These are phyloP conservation scores for Fistulifera solaris DNA, from an alignment of 108 stramenopile species.

Conservation along the genomic window DNA sequence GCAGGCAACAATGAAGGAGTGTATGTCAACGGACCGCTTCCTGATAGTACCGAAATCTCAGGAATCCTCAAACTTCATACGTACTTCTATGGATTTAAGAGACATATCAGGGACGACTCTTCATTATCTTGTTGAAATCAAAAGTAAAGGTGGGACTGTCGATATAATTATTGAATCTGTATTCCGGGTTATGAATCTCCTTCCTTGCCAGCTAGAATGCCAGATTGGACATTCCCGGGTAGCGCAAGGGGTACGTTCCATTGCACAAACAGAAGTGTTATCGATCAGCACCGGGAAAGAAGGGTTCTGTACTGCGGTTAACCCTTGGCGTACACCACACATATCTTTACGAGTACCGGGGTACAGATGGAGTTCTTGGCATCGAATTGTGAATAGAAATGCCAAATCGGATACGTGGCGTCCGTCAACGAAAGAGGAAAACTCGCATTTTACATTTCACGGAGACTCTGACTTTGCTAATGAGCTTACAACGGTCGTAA, in stretches of 20 bases:
- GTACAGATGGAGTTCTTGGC: slow-evolving; percentile 64
- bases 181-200: slow-evolving; percentile 48
- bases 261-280: slow-evolving; percentile 30
- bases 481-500: slow-evolving; percentile 51
- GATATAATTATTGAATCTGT: slow-evolving; percentile 51
- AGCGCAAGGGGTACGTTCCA: neutral
- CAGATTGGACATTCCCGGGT: slow-evolving; percentile 30
- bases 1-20: slow-evolving; percentile 19
- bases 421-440: slow-evolving; percentile 48
- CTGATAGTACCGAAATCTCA: slow-evolving; percentile 67
- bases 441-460: slow-evolving; percentile 28
- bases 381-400: slow-evolving; percentile 58
- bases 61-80: slow-evolving; percentile 33
- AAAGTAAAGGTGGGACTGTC: slow-evolving; percentile 34
- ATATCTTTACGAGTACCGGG: slow-evolving; percentile 68
- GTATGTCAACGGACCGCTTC: slow-evolving; percentile 23
- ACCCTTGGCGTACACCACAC: slow-evolving; percentile 61
- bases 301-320: slow-evolving; percentile 46
- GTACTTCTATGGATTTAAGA: slow-evolving; percentile 36
- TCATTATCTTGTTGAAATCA: slow-evolving; percentile 46
- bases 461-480: slow-evolving; percentile 41
- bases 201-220: slow-evolving; percentile 68
- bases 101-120: slow-evolving; percentile 39
- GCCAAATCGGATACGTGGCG: slow-evolving; percentile 46
- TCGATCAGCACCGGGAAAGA: slow-evolving; percentile 41